Conservation (phyloP, 441 rosid genomes). For the Aquilaria agallochum region DNA sequence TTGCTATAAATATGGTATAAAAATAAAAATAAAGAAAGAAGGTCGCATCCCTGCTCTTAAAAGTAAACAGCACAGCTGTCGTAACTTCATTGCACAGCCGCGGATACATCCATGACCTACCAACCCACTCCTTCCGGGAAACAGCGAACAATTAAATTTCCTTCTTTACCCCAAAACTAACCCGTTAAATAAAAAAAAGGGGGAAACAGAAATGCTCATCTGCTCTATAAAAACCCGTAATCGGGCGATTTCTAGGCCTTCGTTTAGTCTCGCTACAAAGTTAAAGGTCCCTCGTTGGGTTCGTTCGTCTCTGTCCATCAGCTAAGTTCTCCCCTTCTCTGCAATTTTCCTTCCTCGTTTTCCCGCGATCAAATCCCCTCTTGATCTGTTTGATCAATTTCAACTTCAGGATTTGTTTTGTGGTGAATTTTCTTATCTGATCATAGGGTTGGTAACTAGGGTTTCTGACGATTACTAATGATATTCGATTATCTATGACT, state of each 20-base stretch:
- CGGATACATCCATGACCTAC: no score
- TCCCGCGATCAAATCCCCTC: neutral
- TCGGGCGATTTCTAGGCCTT: fast-evolving
- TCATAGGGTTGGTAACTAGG: constrained; percentile 10
- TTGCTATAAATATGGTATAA: no score
- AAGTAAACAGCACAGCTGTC: no score
- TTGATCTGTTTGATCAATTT: constrained; percentile 10
- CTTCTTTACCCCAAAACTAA: no score
- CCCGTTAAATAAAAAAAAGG: no score
- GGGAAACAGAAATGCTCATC: no score
- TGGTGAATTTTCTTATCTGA: neutral
- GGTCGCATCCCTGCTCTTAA: no score
- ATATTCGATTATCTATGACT: constrained; percentile 48
- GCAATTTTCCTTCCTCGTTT: neutral
- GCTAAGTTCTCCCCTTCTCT: constrained; percentile 17
- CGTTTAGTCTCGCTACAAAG: constrained; percentile 17
- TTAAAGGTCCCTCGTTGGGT: neutral
- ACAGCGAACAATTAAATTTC: no score
- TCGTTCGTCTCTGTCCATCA: constrained; percentile 9
- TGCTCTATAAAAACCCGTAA: constrained; percentile 24
- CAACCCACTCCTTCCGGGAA: no score
- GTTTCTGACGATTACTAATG: constrained; percentile 22
- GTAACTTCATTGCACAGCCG: no score
- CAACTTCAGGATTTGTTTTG: constrained; percentile 10
- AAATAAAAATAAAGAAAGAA: no score